Evolutionary conservation across 805 yeast genomes (phyloP).

Genomic region (Priceomyces fermenticarens): DNA sequence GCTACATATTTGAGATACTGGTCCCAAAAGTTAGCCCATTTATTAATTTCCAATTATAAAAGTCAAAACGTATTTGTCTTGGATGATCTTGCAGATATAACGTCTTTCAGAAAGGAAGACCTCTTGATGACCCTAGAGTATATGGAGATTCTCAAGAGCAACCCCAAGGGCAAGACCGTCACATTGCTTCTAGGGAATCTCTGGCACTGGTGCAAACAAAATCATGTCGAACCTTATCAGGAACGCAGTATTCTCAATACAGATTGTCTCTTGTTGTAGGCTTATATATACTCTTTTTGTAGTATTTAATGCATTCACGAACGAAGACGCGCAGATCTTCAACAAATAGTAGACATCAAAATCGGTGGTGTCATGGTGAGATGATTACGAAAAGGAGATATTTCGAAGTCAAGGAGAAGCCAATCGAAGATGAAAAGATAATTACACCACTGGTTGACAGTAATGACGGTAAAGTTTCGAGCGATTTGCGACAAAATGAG

Average conservation of each 20-base stretch:
- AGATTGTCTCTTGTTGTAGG: slow-evolving; percentile 21
- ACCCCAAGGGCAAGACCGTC: slow-evolving; percentile 9
- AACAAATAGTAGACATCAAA: neutral
- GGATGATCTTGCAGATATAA: slow-evolving; percentile 47
- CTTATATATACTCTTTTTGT: neutral
- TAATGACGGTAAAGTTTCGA: no score
- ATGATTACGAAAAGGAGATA: neutral
- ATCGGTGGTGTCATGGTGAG: neutral
- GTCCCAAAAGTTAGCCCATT: slow-evolving; percentile 45
- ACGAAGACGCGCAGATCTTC: neutral
- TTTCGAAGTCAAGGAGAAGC: neutral
- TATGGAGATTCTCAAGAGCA: slow-evolving; percentile 34
- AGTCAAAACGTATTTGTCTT: slow-evolving; percentile 32
- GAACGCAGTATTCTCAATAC: slow-evolving; percentile 26
- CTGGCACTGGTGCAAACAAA: slow-evolving; percentile 25
- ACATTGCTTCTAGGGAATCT: slow-evolving; percentile 19
- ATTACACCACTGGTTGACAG: no score
- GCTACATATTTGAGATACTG: slow-evolving; percentile 73
- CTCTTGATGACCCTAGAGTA: slow-evolving; percentile 55
- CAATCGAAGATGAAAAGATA: no score
- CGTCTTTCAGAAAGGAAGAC: slow-evolving; percentile 67
- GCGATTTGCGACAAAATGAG: no score
- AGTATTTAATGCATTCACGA: neutral
- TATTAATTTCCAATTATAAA: slow-evolving; percentile 12
- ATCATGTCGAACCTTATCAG: slow-evolving; percentile 21